Evolutionary conservation across 2,329 filamentous ascomycete genomes (phyloP), one percentile per base, ranked within the genome.

Genomic region (Rosellinia necatrix): DNA sequence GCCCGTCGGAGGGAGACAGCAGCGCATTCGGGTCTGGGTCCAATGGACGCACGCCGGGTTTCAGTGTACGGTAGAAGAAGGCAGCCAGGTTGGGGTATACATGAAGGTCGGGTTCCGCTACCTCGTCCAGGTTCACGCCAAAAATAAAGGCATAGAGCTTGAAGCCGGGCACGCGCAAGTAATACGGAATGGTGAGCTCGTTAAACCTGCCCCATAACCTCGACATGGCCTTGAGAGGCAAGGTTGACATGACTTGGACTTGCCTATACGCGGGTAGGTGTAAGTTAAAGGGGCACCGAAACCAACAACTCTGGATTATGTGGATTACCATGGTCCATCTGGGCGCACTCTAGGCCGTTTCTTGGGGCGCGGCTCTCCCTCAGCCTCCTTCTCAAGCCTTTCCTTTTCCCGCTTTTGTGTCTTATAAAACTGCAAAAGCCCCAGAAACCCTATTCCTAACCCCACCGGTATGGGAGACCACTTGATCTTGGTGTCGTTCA

Each of bases 61-160:
- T 97, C 58, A 99, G 81, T 1, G 87, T 91, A 59, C 94, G 91
- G 74, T 97, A 99, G 79, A 99, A 99, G 80, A 99, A 99, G 56
- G 93, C 86, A 5, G 93, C 91, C 35, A 99, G 85, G 70, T 99
- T 99, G 17, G 92, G 90, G 72, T 94, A 99, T 43, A 83, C 84
- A 71, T 90, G 92, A 17, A 99, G 84, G 67, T 99, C 94, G 15
- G 88, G 85, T 70, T 99, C 92, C 27, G 87, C 84, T 15, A 97
- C 87, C 76, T 99, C 94, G 56, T 88, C 83, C 55, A 99, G 82
- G 71, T 89, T 90, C 70, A 96, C 92, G n/a, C 92, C 92, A 68
- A 97, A 97, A 32, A 93, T 82, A 77, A 83, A 96, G 1, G 91
- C 88, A 74, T 97, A 97, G 1, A 97, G 83, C 72, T 90, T 93